Evolutionary conservation across 768 basidiomycete species (phyloP).

Genomic region (Auricularia cornea): DNA sequence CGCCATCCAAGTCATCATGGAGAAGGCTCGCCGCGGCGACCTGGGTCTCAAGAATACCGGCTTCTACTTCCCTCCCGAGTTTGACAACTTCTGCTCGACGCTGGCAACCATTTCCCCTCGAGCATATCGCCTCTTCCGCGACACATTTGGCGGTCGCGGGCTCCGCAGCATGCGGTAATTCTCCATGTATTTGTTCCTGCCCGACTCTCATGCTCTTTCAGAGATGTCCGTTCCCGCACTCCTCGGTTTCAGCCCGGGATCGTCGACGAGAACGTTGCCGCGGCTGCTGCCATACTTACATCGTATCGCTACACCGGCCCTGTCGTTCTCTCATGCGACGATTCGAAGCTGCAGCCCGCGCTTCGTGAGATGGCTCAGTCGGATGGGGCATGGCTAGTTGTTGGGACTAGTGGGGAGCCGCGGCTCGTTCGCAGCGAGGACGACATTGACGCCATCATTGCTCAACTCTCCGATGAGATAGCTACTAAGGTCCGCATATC

Average conservation of each 20-base stretch:
- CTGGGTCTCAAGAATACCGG: no score
- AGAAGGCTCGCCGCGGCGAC: no score
- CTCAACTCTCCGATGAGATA: slow-evolving; percentile 6
- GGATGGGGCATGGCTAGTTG: slow-evolving; percentile 7
- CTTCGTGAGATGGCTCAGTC: slow-evolving; percentile 2
- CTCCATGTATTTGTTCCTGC: no score
- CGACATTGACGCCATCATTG: slow-evolving; percentile 10
- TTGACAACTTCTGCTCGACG: no score
- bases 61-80: no score
- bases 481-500: slow-evolving; percentile 11
- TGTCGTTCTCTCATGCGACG: slow-evolving; percentile 13
- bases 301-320: slow-evolving; percentile 10
- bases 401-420: slow-evolving; percentile 8
- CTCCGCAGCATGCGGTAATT: no score
- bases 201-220: no score
- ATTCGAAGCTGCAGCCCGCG: slow-evolving; percentile 11
- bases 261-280: slow-evolving; percentile 5
- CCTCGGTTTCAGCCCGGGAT: slow-evolving; percentile 10
- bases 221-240: no score
- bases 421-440: slow-evolving; percentile 7
- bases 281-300: neutral
- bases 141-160: no score
- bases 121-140: no score
- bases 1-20: no score
- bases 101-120: no score